These are phyloP conservation scores for Coemansia asiatica DNA, from an alignment of 192 early-diverging fungal genomes.

Conservation along the genomic window DNA sequence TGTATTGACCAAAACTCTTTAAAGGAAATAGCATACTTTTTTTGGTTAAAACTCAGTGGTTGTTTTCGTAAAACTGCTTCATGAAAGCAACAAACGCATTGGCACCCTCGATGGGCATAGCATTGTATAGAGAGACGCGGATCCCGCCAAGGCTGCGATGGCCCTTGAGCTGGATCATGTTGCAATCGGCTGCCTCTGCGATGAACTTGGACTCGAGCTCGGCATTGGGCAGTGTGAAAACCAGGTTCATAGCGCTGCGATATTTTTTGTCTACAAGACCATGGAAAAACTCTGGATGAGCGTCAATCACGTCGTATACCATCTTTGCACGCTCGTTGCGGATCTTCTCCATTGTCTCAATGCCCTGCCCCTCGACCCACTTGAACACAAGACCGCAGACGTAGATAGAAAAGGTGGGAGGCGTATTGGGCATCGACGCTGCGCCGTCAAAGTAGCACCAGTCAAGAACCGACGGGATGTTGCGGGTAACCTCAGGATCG, in stretches of 20 bases:
- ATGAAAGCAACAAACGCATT: slow-evolving; percentile 76
- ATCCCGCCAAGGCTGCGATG: slow-evolving; percentile 95
- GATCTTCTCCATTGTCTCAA: slow-evolving; percentile 64
- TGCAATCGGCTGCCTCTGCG: slow-evolving; percentile 69
- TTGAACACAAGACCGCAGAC: slow-evolving; percentile 88
- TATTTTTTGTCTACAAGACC: slow-evolving; percentile 63
- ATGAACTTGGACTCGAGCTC: slow-evolving; percentile 83
- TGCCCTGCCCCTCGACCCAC: slow-evolving; percentile 66
- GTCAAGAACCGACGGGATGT: slow-evolving; percentile 79
- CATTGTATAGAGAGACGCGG: slow-evolving; percentile 92
- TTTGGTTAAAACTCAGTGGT: too few species aligned
- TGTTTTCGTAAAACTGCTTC: slow-evolving; percentile 69
- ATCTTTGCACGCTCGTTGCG: slow-evolving; percentile 69
- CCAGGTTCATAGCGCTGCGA: slow-evolving; percentile 89
- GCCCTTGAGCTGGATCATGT: slow-evolving; percentile 90
- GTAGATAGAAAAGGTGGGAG: slow-evolving; percentile 92
- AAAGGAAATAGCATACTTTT: too few species aligned
- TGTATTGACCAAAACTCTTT: neutral
- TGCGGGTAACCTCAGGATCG: slow-evolving; percentile 41
- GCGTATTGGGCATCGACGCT: slow-evolving; percentile 94
- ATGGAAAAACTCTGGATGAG: slow-evolving; percentile 64
- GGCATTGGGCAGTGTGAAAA: slow-evolving; percentile 66
- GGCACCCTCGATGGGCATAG: slow-evolving; percentile 82
- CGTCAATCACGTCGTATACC: slow-evolving; percentile 66
- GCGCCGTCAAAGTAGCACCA: slow-evolving; percentile 79